Evolutionary conservation across 208 protist species (phyloP), one percentile per base, ranked within the genome.

Genomic region (Acanthamoeba triangularis): DNA sequence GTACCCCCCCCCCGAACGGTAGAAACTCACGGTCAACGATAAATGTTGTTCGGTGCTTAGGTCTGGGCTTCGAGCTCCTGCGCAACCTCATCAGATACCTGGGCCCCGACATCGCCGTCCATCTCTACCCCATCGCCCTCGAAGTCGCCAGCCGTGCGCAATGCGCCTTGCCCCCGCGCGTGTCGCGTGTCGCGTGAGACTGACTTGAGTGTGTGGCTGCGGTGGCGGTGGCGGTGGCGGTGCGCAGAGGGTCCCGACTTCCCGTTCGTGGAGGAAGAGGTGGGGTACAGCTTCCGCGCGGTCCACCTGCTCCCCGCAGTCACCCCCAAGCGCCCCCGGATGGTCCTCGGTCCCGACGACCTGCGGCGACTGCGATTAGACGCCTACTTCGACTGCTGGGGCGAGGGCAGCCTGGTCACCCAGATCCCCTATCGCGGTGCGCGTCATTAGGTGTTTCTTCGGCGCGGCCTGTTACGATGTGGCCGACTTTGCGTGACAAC

Each of bases 371-470:
- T 90, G 16, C 49, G 84, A n/a, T 28, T 69, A 11, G 41, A 41
- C 10, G 84, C 84, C 44, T 90, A 90, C 49, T 90, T 90, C 8
- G 28, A 47, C 52, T 28, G n/a, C 49, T 90, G 54, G 49, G 0
- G 49, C 33, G 84, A 59, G 44, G 47, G 84, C 49, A 47, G 84
- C 30, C 52, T 90, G 13, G 54, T 37, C 84, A 69, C 59, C 28
- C 84, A 90, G 49, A 44, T 90, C n/a, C 84, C 84, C 49, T 90
- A 90, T 47, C 49, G 59, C 41, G 84, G 54, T 87, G 44, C 78
- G 20, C n/a, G 11, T 10, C 49, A 16, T 44, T 67, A 18, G 14
- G 52, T 52, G 3, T 11, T 16, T 10, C 7, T 88, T 6, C 7
- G 13, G n/a, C 67, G 67, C n/a, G 13, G 7, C 10, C 33, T 11